Conservation (phyloP, 1,284 basidiomycete genomes). For the Tremellales sp. region DNA sequence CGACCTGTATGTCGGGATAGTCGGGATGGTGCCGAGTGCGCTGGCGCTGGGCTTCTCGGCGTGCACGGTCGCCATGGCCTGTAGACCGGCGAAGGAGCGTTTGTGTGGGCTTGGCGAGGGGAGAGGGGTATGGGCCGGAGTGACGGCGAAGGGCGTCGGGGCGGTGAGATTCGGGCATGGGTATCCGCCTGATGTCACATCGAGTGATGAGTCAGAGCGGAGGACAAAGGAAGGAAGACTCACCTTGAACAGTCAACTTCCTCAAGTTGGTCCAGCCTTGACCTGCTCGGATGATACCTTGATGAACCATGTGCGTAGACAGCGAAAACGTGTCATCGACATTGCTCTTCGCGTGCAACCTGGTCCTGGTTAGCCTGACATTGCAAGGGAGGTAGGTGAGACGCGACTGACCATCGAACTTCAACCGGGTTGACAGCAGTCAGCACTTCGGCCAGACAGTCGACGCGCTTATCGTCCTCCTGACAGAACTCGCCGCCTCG, state of each 20-base stretch:
- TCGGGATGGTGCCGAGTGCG: conserved; percentile 15
- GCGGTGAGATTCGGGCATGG: conserved; percentile 38
- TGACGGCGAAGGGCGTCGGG: conserved; percentile 35
- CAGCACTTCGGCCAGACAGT: conserved; percentile 29
- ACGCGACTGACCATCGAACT: conserved; percentile 29
- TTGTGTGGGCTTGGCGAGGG: conserved; percentile 25
- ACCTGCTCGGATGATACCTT: conserved; percentile 36
- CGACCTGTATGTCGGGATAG: conserved; percentile 16
- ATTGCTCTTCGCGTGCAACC: conserved; percentile 29
- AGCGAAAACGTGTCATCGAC: conserved; percentile 26
- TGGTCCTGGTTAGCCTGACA: conserved; percentile 9
- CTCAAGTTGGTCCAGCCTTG: conserved; percentile 26
- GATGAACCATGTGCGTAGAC: conserved; percentile 38
- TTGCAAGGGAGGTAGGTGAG: not conserved
- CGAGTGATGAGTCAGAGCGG: not conserved
- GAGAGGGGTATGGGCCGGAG: conserved; percentile 30
- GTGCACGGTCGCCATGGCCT: conserved; percentile 1
- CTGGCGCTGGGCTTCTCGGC: conserved; percentile 16
- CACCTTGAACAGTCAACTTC: conserved; percentile 34
- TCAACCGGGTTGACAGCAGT: conserved; percentile 29
- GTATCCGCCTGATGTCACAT: conserved; percentile 25
- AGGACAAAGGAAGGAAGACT: conserved; percentile 3
- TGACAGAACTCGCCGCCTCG: conserved; percentile 34
- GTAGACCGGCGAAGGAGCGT: conserved; percentile 10
- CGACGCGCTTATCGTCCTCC: conserved; percentile 31